Evolutionary conservation across 2,329 filamentous ascomycete species (phyloP).

Genomic region (Capronia americana): DNA sequence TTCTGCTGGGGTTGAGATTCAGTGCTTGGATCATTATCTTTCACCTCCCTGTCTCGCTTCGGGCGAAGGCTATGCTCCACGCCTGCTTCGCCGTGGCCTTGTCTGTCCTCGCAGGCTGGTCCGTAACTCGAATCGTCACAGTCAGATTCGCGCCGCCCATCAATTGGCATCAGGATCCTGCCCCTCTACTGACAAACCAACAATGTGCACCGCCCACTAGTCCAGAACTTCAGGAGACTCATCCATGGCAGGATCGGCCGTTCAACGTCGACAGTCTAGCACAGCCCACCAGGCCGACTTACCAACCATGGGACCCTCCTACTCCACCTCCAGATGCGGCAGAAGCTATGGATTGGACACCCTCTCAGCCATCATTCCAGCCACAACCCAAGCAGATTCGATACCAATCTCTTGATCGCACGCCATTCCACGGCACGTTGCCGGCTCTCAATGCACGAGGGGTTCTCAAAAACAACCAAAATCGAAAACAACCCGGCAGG

Average conservation of each 20-base stretch:
- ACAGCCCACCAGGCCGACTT: constrained; percentile 38
- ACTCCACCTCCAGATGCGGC: constrained; percentile 43
- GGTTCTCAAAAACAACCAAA: constrained; percentile 48
- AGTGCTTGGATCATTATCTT: constrained; percentile 51
- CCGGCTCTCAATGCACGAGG: constrained; percentile 50
- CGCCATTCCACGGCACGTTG: constrained; percentile 53
- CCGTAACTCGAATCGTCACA: constrained; percentile 48
- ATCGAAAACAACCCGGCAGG: constrained; percentile 38
- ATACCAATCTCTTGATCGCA: constrained; percentile 44
- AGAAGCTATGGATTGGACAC: constrained; percentile 59
- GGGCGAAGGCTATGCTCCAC: constrained; percentile 26
- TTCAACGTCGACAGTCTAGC: constrained; percentile 44
- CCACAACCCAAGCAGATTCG: constrained; percentile 40
- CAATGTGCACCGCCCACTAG: constrained; percentile 34
- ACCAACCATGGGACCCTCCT: constrained; percentile 48
- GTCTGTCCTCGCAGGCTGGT: constrained; percentile 47
- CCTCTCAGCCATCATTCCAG: constrained; percentile 45
- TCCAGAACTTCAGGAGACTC: constrained; percentile 5
- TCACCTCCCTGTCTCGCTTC: constrained; percentile 24
- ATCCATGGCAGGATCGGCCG: constrained; percentile 22
- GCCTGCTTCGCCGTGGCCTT: constrained; percentile 50
- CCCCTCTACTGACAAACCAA: constrained; percentile 30
- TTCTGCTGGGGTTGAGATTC: constrained; percentile 53
- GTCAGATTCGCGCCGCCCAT: constrained; percentile 51
- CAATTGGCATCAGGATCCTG: constrained; percentile 37